Base-by-base conservation (phyloP, 2,329 filamentous ascomycete species). In the Clonostachys sp. region DNA sequence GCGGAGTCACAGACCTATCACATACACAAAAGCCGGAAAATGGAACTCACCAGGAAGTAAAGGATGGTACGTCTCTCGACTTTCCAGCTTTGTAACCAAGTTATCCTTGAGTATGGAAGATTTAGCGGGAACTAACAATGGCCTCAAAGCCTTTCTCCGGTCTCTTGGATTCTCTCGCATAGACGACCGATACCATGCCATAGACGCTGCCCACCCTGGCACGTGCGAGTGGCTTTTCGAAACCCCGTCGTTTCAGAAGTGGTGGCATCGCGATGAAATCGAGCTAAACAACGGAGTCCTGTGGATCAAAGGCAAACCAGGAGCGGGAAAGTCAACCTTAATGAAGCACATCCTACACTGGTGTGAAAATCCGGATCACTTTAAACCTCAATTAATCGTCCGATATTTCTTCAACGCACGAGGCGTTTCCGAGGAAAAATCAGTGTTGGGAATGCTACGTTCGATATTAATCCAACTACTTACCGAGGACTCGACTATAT, bases 391-490 rank as follows among this genome's bases (percentile, higher is more conserved):
- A 4, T 12, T 47, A 4, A 39, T 47, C 33, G 14, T 73, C 3
- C 72, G 66, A 3, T 78, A 76, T 58, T 79, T 78, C 59, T 79
- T 79, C 63, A 73, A 77, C 45, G 73, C 74, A 0, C 58, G 72
- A 45, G 74, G 74, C 0, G 58, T 60, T 1, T 30, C 56, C 12
- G 56, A 74, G 9, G 73, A 81, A 42, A 75, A 63, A 45, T 68
- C 74, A 0, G 61, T 62, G 0, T 16, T 61, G 1, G 77, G 78
- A 4, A 65, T 81, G 55, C 78, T 78, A 52, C 67, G 74, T 7
- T 74, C 73, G 1, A 52, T 81, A 7, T 49, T 80, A 1, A 54
- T 59, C 8, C 73, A 80, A 48, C 57, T 80, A 1, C 34, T 53
- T 7, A n/a, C 40, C 47, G 53, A 65, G 10, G 50, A 55, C 40